phyloP scores from a whole-genome alignment of 257 asterid genomes.

The Forsythia suspensa region DNA sequence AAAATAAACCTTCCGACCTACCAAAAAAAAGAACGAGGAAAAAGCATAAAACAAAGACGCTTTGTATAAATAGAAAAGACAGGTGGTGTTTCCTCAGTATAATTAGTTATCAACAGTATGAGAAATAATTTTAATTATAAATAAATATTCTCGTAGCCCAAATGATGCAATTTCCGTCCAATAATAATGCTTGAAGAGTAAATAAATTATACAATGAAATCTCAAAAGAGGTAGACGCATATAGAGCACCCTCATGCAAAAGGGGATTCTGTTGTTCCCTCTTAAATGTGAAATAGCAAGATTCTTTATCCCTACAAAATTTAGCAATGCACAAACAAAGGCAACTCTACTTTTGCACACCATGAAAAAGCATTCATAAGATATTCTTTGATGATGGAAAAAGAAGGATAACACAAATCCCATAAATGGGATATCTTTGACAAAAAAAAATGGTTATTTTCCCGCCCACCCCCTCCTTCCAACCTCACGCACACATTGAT shows the following conservation, averaged over 20 bases:
- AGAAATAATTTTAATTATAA: not conserved
- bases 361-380: not conserved
- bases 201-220: not conserved
- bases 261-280: not conserved
- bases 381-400: not conserved
- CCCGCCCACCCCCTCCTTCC: not conserved
- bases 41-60: not conserved
- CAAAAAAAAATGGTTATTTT: not conserved
- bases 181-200: not conserved
- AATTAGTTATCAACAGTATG: not conserved
- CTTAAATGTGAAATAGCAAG: not conserved
- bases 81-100: not conserved
- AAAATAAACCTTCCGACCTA: slow-evolving; percentile 33
- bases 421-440: not conserved
- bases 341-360: not conserved
- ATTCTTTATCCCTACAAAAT: not conserved
- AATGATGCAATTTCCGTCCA: not conserved
- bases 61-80: not conserved
- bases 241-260: not conserved
- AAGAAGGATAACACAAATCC: not conserved
- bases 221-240: not conserved
- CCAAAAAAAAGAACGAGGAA: slow-evolving; percentile 7
- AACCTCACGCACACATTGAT: not conserved
- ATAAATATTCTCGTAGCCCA: too few species aligned
- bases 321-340: not conserved